A percentile compares a stretch with the other conserved stretches of the same genome.
These are phyloP conservation scores for Taphrina communis DNA, from an alignment of 1,139 yeast species.

Conservation along the genomic window DNA sequence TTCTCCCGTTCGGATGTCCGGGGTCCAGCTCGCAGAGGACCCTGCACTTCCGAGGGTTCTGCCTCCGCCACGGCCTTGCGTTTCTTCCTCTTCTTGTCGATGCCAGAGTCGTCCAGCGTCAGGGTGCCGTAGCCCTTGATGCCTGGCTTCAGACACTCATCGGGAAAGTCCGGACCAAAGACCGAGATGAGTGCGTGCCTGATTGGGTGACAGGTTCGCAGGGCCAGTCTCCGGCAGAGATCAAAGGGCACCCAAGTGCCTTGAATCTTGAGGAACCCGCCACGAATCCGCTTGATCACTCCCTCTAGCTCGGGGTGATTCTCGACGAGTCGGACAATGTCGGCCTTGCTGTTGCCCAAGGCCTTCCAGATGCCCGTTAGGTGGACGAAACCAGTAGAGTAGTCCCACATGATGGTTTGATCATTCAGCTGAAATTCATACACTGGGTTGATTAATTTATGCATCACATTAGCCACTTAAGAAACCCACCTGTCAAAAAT, in stretches of 20 bases:
- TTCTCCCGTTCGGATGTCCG: slow-evolving; percentile 12
- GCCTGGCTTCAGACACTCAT: slow-evolving; percentile 67
- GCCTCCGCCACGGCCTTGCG: slow-evolving; percentile 18
- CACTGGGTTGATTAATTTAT: slow-evolving; percentile 52
- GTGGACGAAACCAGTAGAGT: slow-evolving; percentile 84
- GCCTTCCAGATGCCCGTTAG: slow-evolving; percentile 93
- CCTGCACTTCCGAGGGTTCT: background rate
- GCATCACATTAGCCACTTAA: background rate
- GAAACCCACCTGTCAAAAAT: slow-evolving; percentile 58
- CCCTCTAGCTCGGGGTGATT: slow-evolving; percentile 73
- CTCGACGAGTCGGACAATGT: slow-evolving; percentile 74
- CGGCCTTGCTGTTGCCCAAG: slow-evolving; percentile 70
- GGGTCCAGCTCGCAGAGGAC: background rate
- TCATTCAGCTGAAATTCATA: slow-evolving; percentile 70
- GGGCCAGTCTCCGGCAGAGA: slow-evolving; percentile 70
- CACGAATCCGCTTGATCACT: slow-evolving; percentile 76
- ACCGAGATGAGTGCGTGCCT: slow-evolving; percentile 78
- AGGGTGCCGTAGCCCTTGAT: slow-evolving; percentile 75
- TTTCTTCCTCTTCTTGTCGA: slow-evolving; percentile 35
- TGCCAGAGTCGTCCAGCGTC: slow-evolving; percentile 49
- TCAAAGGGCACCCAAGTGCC: slow-evolving; percentile 91
- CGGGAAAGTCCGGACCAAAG: slow-evolving; percentile 77
- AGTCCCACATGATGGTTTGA: slow-evolving; percentile 84
- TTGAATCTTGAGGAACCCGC: slow-evolving; percentile 90
- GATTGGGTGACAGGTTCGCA: slow-evolving; percentile 77